Evolutionary conservation across 352 stramenopile species (phyloP).

Genomic region (Phytophthora capsici): DNA sequence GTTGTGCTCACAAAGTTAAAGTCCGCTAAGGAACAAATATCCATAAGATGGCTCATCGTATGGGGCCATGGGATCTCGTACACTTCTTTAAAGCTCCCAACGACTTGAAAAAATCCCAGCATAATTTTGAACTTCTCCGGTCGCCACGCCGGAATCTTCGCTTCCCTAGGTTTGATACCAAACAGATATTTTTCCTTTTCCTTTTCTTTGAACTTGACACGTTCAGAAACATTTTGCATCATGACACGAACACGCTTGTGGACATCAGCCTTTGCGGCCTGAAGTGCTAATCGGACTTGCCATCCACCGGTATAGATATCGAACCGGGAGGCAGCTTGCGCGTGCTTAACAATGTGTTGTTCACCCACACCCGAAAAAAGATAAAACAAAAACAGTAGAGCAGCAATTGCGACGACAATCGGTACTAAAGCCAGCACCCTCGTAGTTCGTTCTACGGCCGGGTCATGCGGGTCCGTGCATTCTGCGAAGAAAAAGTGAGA

Average conservation of each 20-base stretch:
- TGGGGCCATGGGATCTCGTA: constrained; percentile 79
- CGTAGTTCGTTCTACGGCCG: constrained; percentile 41
- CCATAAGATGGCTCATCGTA: constrained; percentile 64
- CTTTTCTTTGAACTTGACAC: constrained; percentile 1
- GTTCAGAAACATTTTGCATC: constrained; percentile 17
- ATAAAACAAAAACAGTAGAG: constrained; percentile 43
- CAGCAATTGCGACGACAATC: constrained; percentile 39
- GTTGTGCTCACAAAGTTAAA: constrained; percentile 76
- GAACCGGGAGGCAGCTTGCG: constrained; percentile 58
- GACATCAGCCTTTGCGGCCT: constrained; percentile 24
- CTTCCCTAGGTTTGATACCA: constrained; percentile 35
- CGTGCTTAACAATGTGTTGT: constrained; percentile 56
- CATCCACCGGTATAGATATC: constrained; percentile 47
- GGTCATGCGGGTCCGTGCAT: constrained; percentile 53
- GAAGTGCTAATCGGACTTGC: constrained; percentile 25
- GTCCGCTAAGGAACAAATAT: constrained; percentile 71
- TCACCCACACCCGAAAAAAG: constrained; percentile 62
- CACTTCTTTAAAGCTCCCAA: constrained; percentile 74
- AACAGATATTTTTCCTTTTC: constrained; percentile 36
- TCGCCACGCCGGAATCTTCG: constrained; percentile 40
- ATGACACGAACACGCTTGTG: constrained; percentile 13
- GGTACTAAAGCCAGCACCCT: constrained; percentile 52
- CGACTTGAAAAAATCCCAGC: constrained; percentile 79
- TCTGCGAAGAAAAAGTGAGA: constrained; percentile 8
- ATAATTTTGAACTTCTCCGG: constrained; percentile 85